Evolutionary conservation across 108 stramenopile species (phyloP).

Genomic region (Parietichytrium sp.): DNA sequence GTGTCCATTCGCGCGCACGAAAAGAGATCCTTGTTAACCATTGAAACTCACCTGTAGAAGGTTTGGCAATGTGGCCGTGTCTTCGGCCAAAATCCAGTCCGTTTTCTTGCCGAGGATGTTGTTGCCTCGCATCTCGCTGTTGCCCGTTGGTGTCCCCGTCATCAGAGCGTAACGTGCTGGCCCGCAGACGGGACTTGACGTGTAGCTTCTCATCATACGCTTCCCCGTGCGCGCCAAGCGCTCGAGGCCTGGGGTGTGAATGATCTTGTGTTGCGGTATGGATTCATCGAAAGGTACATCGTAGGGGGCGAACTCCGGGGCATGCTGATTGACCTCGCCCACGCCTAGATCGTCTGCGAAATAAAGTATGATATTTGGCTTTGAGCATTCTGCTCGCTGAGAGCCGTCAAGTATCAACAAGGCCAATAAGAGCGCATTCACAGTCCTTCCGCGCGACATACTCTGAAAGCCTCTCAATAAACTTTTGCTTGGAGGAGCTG

Average conservation of each 20-base stretch:
- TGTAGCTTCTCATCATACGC: slow-evolving; percentile 22
- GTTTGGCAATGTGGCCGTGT: not conserved
- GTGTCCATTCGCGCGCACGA: no score
- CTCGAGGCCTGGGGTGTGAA: not conserved
- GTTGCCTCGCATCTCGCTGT: slow-evolving; percentile 21
- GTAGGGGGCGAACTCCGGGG: not conserved
- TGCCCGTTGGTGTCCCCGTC: not conserved
- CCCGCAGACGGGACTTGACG: not conserved
- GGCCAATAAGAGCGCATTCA: no score
- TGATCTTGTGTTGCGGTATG: not conserved
- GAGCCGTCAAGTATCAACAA: no score
- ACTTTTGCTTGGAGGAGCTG: no score
- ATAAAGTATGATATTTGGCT: slow-evolving; percentile 29
- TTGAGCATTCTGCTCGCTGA: no score
- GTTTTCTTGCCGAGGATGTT: not conserved
- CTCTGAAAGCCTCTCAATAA: no score
- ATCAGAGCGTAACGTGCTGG: slow-evolving; percentile 31
- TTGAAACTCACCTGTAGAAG: no score
- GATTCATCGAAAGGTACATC: not conserved
- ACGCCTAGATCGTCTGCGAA: not conserved
- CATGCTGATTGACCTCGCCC: slow-evolving; percentile 35
- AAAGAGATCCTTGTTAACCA: no score
- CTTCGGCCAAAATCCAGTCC: not conserved
- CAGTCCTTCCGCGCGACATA: no score
- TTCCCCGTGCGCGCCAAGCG: not conserved